phyloP scores from a whole-genome alignment of 2,329 filamentous ascomycete species.

The Mariannaea elegans region DNA sequence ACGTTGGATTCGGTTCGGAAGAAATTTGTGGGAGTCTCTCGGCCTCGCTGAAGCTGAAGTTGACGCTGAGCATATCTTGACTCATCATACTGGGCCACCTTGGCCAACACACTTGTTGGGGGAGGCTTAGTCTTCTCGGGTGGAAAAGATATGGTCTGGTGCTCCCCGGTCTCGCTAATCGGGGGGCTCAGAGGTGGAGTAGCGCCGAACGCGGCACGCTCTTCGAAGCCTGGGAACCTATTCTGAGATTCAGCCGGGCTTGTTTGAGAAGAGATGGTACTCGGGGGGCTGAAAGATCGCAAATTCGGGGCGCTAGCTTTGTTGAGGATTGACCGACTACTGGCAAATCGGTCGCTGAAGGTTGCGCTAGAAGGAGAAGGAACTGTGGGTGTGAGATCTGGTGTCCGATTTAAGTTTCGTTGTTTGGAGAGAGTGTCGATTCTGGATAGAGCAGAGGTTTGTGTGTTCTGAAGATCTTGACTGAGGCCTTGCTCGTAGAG shows the following conservation, averaged over 20 bases:
- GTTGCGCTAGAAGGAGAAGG: conserved; percentile 56
- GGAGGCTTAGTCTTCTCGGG: conserved; percentile 85
- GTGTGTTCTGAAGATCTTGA: conserved; percentile 82
- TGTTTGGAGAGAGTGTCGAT: conserved; percentile 81
- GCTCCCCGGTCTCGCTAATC: conserved; percentile 77
- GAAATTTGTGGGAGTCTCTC: conserved; percentile 66
- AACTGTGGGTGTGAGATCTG: conserved; percentile 55
- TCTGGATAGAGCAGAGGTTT: conserved; percentile 77
- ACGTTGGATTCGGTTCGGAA: conserved; percentile 56
- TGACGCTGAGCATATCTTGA: conserved; percentile 85
- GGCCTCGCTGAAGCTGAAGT: conserved; percentile 79
- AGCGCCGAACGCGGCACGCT: conserved; percentile 44
- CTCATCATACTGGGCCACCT: conserved; percentile 81
- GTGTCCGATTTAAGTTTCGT: conserved; percentile 60
- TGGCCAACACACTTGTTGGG: conserved; percentile 70
- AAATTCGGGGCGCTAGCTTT: conserved; percentile 77
- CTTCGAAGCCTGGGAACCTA: conserved; percentile 47
- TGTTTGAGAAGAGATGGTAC: conserved; percentile 50
- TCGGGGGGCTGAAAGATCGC: conserved; percentile 62
- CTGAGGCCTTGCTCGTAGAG: conserved; percentile 86
- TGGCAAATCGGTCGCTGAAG: conserved; percentile 57
- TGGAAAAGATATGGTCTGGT: conserved; percentile 69
- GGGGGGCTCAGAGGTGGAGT: conserved; percentile 60
- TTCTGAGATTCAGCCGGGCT: conserved; percentile 49
- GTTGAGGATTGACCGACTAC: conserved; percentile 55